A percentile compares a stretch with the other conserved stretches of the same genome.
Evolutionary conservation across 345 rosid species (phyloP).

Genomic region (Linum tenue): DNA sequence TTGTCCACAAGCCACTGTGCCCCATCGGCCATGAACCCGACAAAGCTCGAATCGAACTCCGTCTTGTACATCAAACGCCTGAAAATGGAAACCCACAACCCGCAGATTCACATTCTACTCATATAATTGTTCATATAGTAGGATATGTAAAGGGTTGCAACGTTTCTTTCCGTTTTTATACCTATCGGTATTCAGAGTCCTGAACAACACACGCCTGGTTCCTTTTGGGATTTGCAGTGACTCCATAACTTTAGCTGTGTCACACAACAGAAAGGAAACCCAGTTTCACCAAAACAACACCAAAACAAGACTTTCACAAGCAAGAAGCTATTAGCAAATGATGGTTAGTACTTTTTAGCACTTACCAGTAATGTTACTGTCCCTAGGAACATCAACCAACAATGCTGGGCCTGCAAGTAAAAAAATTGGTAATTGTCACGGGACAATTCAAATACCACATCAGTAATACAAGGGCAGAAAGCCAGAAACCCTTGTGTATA

Average conservation of each 20-base stretch:
- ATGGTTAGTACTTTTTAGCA: not conserved
- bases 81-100: slow-evolving; percentile 2
- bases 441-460: not conserved
- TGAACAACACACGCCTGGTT: not conserved
- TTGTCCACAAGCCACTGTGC: slow-evolving; percentile 36
- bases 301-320: not conserved
- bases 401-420: not conserved
- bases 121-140: not conserved
- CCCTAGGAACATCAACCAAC: not conserved
- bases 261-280: not conserved
- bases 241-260: slow-evolving; percentile 28
- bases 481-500: too few relatives aligned
- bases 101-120: not conserved
- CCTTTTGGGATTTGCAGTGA: slow-evolving; percentile 7
- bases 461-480: not conserved
- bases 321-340: not conserved
- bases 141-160: not conserved
- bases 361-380: not conserved
- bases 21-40: slow-evolving; percentile 33
- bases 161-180: slow-evolving; percentile 18
- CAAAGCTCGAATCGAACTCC: slow-evolving; percentile 30
- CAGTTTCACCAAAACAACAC: not conserved
- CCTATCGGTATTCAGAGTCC: slow-evolving; percentile 3
- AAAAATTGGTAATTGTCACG: not conserved
- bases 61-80: slow-evolving; percentile 32